A percentile compares a stretch with the other conserved stretches of the same genome.
Conservation (phyloP, 306 rosid genomes). For the Vigna unguiculata region DNA sequence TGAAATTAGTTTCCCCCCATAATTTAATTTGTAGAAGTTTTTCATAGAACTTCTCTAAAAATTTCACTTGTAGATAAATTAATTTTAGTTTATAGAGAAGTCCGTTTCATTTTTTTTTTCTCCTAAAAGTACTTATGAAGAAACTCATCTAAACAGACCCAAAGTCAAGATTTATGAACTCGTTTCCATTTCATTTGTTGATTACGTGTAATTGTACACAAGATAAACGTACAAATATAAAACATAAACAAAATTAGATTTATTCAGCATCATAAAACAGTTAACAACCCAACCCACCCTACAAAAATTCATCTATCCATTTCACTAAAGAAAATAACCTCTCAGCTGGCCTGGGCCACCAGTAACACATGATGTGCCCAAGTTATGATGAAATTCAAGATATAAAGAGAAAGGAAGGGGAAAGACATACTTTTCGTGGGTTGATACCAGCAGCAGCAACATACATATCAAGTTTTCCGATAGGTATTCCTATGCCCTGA, state of each 20-base stretch:
- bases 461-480: constrained; percentile 91
- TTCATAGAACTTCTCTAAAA: no score
- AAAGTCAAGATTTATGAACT: background rate
- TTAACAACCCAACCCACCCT: background rate
- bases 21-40: no score
- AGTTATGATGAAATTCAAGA: constrained; percentile 14
- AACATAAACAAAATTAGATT: background rate
- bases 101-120: no score
- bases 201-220: background rate
- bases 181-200: constrained; percentile 7
- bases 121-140: no score
- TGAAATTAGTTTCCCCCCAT: no score
- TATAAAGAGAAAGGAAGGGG: constrained; percentile 11
- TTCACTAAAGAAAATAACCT: background rate
- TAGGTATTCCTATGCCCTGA: constrained; percentile 94
- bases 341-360: background rate
- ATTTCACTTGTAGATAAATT: no score
- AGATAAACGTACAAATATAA: constrained; percentile 2
- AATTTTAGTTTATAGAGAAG: no score
- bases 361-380: background rate
- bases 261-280: constrained; percentile 7
- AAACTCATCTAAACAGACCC: no score
- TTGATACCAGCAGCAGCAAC: constrained; percentile 96
- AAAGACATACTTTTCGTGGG: constrained; percentile 76
- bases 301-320: constrained; percentile 12